Conservation (phyloP, 306 rosid species). For the Pterocarpus macrocarpus region DNA sequence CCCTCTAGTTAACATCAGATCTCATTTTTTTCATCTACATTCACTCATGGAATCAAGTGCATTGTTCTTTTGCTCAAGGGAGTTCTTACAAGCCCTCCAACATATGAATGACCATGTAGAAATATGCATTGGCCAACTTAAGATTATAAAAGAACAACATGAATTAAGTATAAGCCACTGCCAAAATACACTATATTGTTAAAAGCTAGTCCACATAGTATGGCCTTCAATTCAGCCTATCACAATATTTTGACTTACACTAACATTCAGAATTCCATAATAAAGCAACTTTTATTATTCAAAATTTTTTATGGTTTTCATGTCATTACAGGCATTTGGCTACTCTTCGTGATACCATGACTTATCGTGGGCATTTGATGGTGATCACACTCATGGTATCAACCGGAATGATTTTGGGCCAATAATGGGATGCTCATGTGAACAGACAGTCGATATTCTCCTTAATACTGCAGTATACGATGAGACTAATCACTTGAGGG, state of each 20-base stretch:
- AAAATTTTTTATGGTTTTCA: background rate
- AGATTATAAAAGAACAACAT: conserved; percentile 4
- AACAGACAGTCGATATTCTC: no score
- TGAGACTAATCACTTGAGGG: no score
- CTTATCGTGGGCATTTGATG: no score
- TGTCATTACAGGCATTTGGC: no score
- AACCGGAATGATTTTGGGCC: no score
- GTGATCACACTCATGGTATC: no score
- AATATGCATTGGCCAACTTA: conserved; percentile 24
- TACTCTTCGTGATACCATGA: no score
- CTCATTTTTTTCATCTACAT: conserved; percentile 13
- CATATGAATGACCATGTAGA: background rate
- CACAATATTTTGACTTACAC: background rate
- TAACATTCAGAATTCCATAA: conserved; percentile 12
- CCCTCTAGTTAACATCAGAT: background rate
- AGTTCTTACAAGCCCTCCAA: background rate
- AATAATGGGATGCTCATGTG: no score
- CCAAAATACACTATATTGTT: conserved; percentile 25
- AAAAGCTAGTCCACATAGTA: background rate
- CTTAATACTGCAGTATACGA: no score
- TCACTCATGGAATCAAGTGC: background rate
- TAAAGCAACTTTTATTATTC: background rate
- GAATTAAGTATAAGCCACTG: background rate
- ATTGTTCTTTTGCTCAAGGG: background rate
- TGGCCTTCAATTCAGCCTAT: conserved; percentile 1